Conservation (phyloP, 2,329 filamentous ascomycete species). For the Fusarium tanahbumbuense region DNA sequence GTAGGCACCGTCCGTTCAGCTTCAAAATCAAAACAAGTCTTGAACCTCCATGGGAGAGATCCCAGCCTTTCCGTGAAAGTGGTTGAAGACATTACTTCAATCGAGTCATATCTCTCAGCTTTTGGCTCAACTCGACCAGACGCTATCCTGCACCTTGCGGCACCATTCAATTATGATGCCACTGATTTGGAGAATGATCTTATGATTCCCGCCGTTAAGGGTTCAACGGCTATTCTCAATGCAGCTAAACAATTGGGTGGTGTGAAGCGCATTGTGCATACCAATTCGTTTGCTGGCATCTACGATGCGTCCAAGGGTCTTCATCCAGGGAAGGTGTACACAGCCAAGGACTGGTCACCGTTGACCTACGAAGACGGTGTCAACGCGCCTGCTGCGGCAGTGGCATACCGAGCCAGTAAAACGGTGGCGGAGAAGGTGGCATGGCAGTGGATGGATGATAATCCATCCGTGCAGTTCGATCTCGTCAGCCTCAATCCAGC, state of each 20-base stretch:
- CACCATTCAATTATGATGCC: constrained; percentile 8
- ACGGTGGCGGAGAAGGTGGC: constrained; percentile 14
- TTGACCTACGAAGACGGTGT: constrained; percentile 9
- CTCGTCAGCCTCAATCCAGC: constrained; percentile 11
- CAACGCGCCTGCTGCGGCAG: constrained; percentile 2
- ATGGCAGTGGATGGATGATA: constrained; percentile 13
- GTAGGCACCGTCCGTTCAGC: constrained; percentile 6
- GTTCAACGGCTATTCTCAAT: constrained; percentile 10
- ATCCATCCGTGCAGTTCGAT: neutral
- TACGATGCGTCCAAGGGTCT: constrained; percentile 9
- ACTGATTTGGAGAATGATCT: constrained; percentile 4
- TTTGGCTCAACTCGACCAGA: constrained; percentile 4
- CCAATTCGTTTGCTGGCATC: constrained; percentile 17
- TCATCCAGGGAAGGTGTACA: constrained; percentile 8
- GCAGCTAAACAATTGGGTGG: neutral
- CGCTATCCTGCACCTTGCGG: constrained; percentile 5
- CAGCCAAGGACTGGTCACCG: constrained; percentile 6
- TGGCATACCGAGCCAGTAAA: constrained; percentile 5
- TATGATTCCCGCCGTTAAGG: constrained; percentile 12
- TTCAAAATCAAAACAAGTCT: constrained; percentile 4
- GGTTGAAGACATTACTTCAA: constrained; percentile 4
- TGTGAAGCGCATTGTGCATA: constrained; percentile 8
- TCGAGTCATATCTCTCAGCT: neutral
- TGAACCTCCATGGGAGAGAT: neutral
- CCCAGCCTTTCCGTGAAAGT: constrained; percentile 12